A percentile compares a stretch with the other conserved stretches of the same genome.
Evolutionary conservation across 164 flowering plant genomes (phyloP).

Genomic region (Vitis labrusca): DNA sequence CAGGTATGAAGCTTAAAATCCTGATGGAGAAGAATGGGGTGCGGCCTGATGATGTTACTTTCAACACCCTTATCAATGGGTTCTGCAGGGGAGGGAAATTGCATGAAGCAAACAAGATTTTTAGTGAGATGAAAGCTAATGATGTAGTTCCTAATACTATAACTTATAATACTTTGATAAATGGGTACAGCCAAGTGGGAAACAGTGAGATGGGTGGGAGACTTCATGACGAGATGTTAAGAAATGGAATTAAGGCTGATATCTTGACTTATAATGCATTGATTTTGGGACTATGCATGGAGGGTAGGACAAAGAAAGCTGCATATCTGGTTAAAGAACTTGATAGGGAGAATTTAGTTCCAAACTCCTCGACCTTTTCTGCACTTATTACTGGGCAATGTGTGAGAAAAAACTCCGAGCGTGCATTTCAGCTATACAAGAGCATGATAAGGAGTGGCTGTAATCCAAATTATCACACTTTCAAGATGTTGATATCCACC

Average conservation of each 20-base stretch:
- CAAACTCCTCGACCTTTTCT: constrained; percentile 78
- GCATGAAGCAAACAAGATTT: constrained; percentile 59
- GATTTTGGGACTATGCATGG: constrained; percentile 75
- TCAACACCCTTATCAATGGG: constrained; percentile 69
- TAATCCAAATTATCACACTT: constrained; percentile 58
- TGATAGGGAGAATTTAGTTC: constrained; percentile 55
- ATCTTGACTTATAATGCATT: constrained; percentile 80
- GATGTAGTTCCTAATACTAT: constrained; percentile 56
- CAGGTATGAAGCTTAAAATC: constrained; percentile 64
- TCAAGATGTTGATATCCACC: constrained; percentile 50
- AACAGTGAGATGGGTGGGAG: constrained; percentile 58
- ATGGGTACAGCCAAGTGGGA: constrained; percentile 59
- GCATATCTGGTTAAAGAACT: constrained; percentile 70
- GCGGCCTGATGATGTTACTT: constrained; percentile 55
- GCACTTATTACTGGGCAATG: constrained; percentile 86
- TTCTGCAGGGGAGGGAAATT: constrained; percentile 76
- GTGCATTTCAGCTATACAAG: constrained; percentile 66
- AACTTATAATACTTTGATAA: constrained; percentile 78
- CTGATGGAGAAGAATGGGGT: constrained; percentile 55
- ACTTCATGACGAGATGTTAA: constrained; percentile 77
- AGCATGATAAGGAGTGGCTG: constrained; percentile 74
- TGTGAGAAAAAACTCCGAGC: constrained; percentile 59
- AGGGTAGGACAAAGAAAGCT: constrained; percentile 87
- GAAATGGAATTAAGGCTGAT: constrained; percentile 55
- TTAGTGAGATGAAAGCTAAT: constrained; percentile 68